Percentiles rank a stretch among this genome's conserved stretches.
These are phyloP conservation scores for Candida quercuum DNA, from an alignment of 805 yeast genomes.

Conservation along the genomic window DNA sequence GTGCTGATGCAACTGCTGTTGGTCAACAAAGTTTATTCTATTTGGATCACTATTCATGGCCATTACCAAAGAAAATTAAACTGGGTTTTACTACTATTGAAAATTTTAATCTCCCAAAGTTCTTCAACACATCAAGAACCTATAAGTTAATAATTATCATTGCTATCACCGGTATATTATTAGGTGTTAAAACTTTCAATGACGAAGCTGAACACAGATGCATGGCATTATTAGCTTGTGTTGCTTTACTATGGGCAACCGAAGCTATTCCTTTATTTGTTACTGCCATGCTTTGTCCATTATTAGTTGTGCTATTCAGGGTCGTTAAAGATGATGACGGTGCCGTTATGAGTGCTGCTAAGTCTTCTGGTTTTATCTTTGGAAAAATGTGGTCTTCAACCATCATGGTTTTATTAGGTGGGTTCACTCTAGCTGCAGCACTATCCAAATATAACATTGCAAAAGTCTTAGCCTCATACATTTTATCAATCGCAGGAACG, in stretches of 20 bases:
- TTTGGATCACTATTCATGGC: conserved; percentile 27
- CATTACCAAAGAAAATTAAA: conserved; percentile 26
- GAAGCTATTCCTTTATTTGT: conserved; percentile 90
- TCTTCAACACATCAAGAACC: conserved; percentile 41
- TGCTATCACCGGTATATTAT: conserved; percentile 45
- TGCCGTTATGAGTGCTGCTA: conserved; percentile 55
- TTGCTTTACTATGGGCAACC: conserved; percentile 86
- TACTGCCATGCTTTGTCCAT: conserved; percentile 82
- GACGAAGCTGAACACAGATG: conserved; percentile 58
- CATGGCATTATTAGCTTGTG: conserved; percentile 58
- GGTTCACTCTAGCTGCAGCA: conserved; percentile 92
- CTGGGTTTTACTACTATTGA: conserved; percentile 23
- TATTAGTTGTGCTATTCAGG: conserved; percentile 64
- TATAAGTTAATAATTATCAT: conserved; percentile 44
- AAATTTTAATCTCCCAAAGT: conserved; percentile 39
- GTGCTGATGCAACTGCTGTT: conserved; percentile 28
- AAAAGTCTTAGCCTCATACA: conserved; percentile 79
- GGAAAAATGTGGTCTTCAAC: conserved; percentile 93
- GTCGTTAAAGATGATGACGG: conserved; percentile 54
- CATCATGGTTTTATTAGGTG: conserved; percentile 83
- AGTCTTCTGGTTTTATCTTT: conserved; percentile 64
- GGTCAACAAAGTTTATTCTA: conserved; percentile 24
- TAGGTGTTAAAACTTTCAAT: conserved; percentile 56
- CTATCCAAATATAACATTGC: conserved; percentile 87
- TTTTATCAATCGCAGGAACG: conserved; percentile 75